Evolutionary conservation across 2,329 filamentous ascomycete genomes (phyloP).

Genomic region (Apiospora aurea): DNA sequence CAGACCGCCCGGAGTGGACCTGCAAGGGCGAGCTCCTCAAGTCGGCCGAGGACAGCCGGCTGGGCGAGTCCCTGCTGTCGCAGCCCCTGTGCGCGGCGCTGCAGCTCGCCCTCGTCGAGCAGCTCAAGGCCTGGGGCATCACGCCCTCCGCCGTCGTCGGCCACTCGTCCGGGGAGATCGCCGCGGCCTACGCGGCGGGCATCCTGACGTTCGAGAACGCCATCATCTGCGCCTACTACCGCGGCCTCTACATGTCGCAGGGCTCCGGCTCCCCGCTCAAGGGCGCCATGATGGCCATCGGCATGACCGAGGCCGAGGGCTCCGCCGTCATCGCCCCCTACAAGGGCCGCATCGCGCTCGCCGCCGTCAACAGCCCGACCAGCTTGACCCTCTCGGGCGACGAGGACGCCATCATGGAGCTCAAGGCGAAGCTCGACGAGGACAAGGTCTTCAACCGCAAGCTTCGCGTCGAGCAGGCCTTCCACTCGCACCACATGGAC

Average conservation of each 20-base stretch:
- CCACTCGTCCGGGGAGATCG: conserved; percentile 60
- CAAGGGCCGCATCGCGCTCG: conserved; percentile 25
- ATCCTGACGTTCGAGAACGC: conserved; percentile 49
- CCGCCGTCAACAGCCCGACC: conserved; percentile 29
- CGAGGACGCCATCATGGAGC: conserved; percentile 27
- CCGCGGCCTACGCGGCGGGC: conserved; percentile 57
- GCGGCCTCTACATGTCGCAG: conserved; percentile 50
- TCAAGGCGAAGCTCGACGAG: conserved; percentile 27
- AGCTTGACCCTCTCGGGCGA: conserved; percentile 31
- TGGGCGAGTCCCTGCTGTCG: conserved; percentile 38
- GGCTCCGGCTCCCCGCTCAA: conserved; percentile 43
- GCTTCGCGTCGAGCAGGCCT: conserved; percentile 53
- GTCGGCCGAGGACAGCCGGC: conserved; percentile 28
- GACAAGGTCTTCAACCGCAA: conserved; percentile 42
- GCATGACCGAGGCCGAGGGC: conserved; percentile 33
- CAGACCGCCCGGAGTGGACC: conserved; percentile 2
- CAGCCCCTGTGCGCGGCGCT: conserved; percentile 44
- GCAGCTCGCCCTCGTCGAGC: conserved; percentile 39
- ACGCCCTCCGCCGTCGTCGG: conserved; percentile 48
- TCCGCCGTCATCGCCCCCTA: conserved; percentile 1
- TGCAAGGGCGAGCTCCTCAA: conserved; percentile 24
- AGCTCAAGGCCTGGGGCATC: conserved; percentile 42
- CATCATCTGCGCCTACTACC: conserved; percentile 54
- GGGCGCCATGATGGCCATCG: conserved; percentile 45
- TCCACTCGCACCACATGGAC: conserved; percentile 58